These are phyloP conservation scores for Picea glauca DNA, from an alignment of 75 land plant species.

Conservation along the genomic window DNA sequence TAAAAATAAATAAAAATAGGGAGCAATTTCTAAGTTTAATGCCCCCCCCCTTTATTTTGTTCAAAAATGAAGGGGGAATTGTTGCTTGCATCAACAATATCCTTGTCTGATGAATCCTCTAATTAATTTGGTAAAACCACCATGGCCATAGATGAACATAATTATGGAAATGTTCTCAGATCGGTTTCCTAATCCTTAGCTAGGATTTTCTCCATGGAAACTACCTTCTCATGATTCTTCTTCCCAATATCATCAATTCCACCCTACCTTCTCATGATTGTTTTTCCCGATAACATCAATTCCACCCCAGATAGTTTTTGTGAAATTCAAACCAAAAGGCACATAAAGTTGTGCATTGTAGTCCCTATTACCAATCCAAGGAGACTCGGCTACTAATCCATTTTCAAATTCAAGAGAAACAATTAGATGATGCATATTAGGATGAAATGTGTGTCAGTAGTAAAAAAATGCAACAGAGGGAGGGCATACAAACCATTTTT, in stretches of 20 bases:
- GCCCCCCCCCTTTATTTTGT: too few species aligned
- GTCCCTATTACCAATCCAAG: slow-evolving; percentile 93
- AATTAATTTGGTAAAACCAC: slow-evolving; percentile 65
- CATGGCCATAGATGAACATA: slow-evolving; percentile 85
- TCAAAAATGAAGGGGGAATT: too few species aligned
- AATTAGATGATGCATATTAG: slow-evolving; percentile 73
- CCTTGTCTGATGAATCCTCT: slow-evolving; percentile 33
- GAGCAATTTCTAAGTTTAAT: too few species aligned
- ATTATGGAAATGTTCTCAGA: slow-evolving; percentile 64
- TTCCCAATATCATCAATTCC: slow-evolving; percentile 58
- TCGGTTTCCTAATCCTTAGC: slow-evolving; percentile 74
- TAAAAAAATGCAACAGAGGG: slow-evolving; percentile 75
- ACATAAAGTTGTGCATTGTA: slow-evolving; percentile 85
- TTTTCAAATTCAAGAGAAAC: slow-evolving; percentile 79
- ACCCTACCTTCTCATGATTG: slow-evolving; percentile 73
- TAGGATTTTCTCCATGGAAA: slow-evolving; percentile 79
- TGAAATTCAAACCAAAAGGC: slow-evolving; percentile 60
- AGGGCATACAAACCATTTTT: slow-evolving; percentile 92
- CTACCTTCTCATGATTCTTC: slow-evolving; percentile 62
- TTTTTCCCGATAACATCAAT: slow-evolving; percentile 46
- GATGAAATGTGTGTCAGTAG: slow-evolving; percentile 18
- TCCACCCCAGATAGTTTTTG: slow-evolving; percentile 59
- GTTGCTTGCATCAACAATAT: slow-evolving; percentile 18
- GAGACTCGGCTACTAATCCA: slow-evolving; percentile 66
- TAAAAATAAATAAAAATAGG: too few species aligned